Evolutionary conservation across 1,284 basidiomycete genomes (phyloP).

Genomic region (Cystobasidiaceae sp.): DNA sequence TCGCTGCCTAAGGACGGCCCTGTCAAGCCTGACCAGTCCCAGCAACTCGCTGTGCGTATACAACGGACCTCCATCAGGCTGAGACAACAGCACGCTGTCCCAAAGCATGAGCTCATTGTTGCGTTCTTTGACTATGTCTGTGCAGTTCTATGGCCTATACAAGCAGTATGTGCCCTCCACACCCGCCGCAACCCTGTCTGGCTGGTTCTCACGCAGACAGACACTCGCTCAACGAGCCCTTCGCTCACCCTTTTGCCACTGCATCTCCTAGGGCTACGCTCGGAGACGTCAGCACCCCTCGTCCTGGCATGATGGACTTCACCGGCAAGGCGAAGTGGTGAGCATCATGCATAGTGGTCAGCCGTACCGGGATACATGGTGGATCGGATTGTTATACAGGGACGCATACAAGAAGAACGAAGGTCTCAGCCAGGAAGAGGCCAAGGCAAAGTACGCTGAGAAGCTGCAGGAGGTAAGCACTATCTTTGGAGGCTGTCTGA

Average conservation of each 20-base stretch:
- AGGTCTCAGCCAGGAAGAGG: conserved; percentile 67
- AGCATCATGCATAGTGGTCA: too few relatives aligned
- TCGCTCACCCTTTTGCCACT: neutral
- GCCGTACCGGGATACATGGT: neutral
- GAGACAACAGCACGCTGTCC: too few relatives aligned
- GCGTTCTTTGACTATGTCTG: neutral
- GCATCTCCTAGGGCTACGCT: conserved; percentile 58
- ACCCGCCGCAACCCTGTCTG: too few relatives aligned
- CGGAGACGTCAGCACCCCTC: conserved; percentile 62
- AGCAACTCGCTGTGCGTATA: conserved; percentile 64
- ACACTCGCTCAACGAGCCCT: neutral
- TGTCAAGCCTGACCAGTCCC: conserved; percentile 58
- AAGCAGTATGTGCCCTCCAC: conserved; percentile 57
- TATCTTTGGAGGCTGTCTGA: too few relatives aligned
- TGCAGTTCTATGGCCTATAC: conserved; percentile 88
- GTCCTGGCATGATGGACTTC: conserved; percentile 72
- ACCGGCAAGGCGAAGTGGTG: conserved; percentile 79
- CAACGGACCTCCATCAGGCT: too few relatives aligned
- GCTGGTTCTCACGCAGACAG: neutral
- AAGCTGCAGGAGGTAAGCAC: conserved; percentile 64
- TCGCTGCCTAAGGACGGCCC: conserved; percentile 72
- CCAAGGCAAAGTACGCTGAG: conserved; percentile 65
- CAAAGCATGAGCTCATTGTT: too few relatives aligned
- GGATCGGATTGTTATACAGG: conserved; percentile 50
- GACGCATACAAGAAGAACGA: conserved; percentile 74